Conservation (phyloP, 352 stramenopile species). For the Saprolegnia parasitica region DNA sequence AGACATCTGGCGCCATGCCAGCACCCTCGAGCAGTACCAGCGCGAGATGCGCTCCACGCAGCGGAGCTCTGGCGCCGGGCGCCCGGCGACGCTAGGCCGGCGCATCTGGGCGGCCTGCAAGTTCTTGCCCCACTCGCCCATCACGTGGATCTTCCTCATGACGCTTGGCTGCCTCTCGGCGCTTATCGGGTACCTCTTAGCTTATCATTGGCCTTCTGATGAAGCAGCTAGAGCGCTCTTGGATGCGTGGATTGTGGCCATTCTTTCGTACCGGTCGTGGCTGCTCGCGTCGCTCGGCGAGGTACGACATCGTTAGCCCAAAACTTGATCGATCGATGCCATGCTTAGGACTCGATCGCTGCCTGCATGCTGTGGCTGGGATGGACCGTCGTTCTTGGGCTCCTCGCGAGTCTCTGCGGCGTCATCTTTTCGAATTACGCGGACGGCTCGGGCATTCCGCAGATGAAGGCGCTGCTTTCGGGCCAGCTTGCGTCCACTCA, state of each 20-base stretch:
- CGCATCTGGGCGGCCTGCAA: slow-evolving; percentile 38
- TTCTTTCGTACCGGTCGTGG: slow-evolving; percentile 54
- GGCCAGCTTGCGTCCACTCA: slow-evolving; percentile 35
- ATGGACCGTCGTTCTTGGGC: slow-evolving; percentile 50
- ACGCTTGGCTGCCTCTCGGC: slow-evolving; percentile 53
- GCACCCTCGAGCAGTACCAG: slow-evolving; percentile 21
- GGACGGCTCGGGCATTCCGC: slow-evolving; percentile 71
- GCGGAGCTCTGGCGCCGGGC: not conserved
- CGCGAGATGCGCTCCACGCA: slow-evolving; percentile 5
- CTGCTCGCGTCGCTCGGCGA: slow-evolving; percentile 53
- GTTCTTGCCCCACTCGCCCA: slow-evolving; percentile 72
- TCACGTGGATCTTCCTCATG: slow-evolving; percentile 75
- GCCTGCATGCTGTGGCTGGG: slow-evolving; percentile 61
- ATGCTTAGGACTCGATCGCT: slow-evolving; percentile 41
- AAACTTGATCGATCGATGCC: not conserved
- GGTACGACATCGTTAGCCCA: not conserved
- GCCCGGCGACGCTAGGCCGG: slow-evolving; percentile 7
- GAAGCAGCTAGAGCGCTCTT: slow-evolving; percentile 43
- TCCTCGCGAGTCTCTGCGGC: slow-evolving; percentile 55
- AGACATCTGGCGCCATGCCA: slow-evolving; percentile 21
- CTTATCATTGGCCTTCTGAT: not conserved
- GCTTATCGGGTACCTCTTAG: slow-evolving; percentile 46
- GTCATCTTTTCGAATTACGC: slow-evolving; percentile 57
- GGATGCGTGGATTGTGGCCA: slow-evolving; percentile 58
- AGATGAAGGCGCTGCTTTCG: slow-evolving; percentile 66